Percentiles rank a stretch among this genome's conserved stretches.
phyloP scores from a whole-genome alignment of 148 eudicot genomes.

The Pouteria glomerata region DNA sequence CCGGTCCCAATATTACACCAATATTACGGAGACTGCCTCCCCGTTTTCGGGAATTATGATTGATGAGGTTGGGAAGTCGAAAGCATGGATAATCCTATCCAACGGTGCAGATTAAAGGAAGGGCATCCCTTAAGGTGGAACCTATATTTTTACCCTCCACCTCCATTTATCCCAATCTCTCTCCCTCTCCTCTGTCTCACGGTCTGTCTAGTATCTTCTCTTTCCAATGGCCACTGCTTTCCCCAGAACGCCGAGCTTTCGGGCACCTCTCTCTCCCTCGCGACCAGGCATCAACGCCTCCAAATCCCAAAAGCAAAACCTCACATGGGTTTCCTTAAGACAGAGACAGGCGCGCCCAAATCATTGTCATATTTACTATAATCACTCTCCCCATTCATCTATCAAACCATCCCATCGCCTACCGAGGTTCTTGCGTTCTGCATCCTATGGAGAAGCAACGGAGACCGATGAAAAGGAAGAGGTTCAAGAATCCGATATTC shows the following conservation, averaged over 20 bases:
- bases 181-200: neutral
- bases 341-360: slow-evolving; percentile 3
- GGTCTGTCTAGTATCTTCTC: slow-evolving; percentile 5
- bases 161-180: neutral
- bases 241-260: slow-evolving; percentile 20
- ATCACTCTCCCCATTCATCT: slow-evolving; percentile 10
- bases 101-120: neutral
- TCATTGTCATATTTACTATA: neutral
- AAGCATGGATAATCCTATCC: neutral
- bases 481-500: slow-evolving; percentile 20
- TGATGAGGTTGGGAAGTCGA: no score
- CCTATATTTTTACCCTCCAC: neutral
- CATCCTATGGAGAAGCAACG: slow-evolving; percentile 29
- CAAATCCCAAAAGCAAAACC: slow-evolving; percentile 7
- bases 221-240: slow-evolving; percentile 28
- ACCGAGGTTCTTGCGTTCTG: slow-evolving; percentile 6
- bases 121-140: neutral
- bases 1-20: no score
- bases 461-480: slow-evolving; percentile 23
- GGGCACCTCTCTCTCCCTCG: slow-evolving; percentile 18
- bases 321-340: slow-evolving; percentile 9
- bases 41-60: no score
- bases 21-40: no score
- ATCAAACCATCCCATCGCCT: slow-evolving; percentile 6
- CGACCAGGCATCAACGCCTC: slow-evolving; percentile 8